Evolutionary conservation across 2,329 filamentous ascomycete species (phyloP).

Genomic region (Phaeosphaeriaceae sp.): DNA sequence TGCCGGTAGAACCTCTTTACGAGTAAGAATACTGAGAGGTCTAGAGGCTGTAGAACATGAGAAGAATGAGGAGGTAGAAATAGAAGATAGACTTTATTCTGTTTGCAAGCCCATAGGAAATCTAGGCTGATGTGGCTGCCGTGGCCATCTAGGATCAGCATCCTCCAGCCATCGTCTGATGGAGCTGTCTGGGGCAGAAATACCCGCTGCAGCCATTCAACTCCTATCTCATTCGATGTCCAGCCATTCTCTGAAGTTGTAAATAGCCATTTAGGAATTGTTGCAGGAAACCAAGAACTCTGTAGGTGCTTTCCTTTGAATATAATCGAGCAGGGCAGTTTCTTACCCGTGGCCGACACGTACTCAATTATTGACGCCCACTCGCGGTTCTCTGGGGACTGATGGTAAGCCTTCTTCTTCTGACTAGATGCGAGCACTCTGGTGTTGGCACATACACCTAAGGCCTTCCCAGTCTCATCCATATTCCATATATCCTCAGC

Average conservation of each 20-base stretch:
- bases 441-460: no score
- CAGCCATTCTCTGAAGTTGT: conserved; percentile 17
- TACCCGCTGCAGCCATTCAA: conserved; percentile 8
- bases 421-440: no score
- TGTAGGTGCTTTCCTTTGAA: no score
- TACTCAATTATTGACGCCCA: no score
- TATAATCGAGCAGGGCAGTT: no score
- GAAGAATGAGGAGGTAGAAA: conserved; percentile 15
- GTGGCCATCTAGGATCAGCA: conserved; percentile 16
- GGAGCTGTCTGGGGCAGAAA: conserved; percentile 9
- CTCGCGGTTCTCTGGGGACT: no score
- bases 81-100: conserved; percentile 5
- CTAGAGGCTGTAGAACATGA: conserved; percentile 19
- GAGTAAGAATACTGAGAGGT: conserved; percentile 15
- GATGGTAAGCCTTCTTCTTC: no score
- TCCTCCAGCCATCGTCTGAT: not conserved
- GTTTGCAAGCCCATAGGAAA: conserved; percentile 5
- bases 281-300: conserved; percentile 15
- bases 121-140: conserved; percentile 10
- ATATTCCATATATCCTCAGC: no score
- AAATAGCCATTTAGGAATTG: conserved; percentile 15
- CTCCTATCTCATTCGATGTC: conserved; percentile 15
- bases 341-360: no score
- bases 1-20: conserved; percentile 12
- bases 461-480: no score